Evolutionary conservation across 2,329 filamentous ascomycete genomes (phyloP).

Genomic region (Diaporthe vaccinii): DNA sequence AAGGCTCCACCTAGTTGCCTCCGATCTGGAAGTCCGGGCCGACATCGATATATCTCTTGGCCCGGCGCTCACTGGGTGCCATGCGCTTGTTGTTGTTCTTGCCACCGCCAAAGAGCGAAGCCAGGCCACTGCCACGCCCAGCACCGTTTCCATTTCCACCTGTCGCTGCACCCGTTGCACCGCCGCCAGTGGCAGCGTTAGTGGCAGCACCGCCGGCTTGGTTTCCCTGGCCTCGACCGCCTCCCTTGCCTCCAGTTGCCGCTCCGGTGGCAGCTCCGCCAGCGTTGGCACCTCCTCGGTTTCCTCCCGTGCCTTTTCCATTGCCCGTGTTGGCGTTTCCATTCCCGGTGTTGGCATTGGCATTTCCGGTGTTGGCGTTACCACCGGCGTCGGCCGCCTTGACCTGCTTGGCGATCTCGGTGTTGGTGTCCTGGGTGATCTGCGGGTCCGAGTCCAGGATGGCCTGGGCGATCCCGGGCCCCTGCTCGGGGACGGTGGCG

Average conservation of each 20-base stretch:
- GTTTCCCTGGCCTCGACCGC: background rate
- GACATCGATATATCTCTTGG: conserved; percentile 18
- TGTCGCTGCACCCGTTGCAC: background rate
- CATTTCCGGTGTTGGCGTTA: background rate
- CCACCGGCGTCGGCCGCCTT: background rate
- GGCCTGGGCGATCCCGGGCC: conserved; percentile 39
- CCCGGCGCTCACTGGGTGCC: conserved; percentile 7
- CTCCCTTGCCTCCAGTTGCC: background rate
- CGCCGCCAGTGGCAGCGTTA: background rate
- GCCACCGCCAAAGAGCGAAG: background rate
- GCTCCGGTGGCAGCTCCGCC: background rate
- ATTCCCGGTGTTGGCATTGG: background rate
- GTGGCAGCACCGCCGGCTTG: background rate
- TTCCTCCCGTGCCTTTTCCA: conserved; percentile 24
- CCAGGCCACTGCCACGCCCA: background rate
- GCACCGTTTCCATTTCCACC: background rate
- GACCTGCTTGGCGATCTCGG: conserved; percentile 22
- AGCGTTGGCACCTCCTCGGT: conserved; percentile 1
- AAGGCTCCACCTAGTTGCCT: background rate
- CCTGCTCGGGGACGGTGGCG: conserved; percentile 46
- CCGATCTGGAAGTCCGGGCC: conserved; percentile 10
- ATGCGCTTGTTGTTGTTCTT: conserved; percentile 32
- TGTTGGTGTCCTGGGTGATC: conserved; percentile 6
- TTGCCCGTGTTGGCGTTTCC: background rate
- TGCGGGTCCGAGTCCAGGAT: conserved; percentile 32